phyloP scores from a whole-genome alignment of 2,329 filamentous ascomycete genomes.

The Trichophaea hybrida region DNA sequence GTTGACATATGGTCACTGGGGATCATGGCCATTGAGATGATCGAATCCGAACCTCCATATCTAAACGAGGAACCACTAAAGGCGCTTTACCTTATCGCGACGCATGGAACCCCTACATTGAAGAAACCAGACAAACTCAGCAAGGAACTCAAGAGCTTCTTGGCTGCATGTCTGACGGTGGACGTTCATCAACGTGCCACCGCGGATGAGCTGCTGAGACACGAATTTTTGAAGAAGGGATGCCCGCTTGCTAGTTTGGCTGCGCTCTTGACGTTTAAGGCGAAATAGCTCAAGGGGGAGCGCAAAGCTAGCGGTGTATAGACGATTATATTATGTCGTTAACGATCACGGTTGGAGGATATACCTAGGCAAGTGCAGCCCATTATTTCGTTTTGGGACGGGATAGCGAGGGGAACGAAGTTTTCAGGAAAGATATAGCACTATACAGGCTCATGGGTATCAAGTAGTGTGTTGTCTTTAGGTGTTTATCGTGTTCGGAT shows the following conservation, averaged over 20 bases:
- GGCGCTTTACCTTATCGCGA: conserved; percentile 92
- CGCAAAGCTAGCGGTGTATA: no score
- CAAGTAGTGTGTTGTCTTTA: not conserved
- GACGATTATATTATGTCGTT: no score
- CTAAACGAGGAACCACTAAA: conserved; percentile 96
- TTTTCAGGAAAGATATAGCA: no score
- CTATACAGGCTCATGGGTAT: not conserved
- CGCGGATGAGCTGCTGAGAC: conserved; percentile 71
- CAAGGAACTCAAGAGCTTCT: conserved; percentile 94
- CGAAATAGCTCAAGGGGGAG: not conserved
- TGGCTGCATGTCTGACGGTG: conserved; percentile 90
- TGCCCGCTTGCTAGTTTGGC: conserved; percentile 71
- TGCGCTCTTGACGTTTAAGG: conserved; percentile 78
- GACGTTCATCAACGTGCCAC: conserved; percentile 91
- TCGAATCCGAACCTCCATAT: conserved; percentile 94
- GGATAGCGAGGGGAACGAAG: no score
- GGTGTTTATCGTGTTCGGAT: not conserved
- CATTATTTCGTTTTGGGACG: no score
- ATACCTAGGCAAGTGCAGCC: no score
- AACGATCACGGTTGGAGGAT: no score
- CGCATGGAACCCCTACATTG: conserved; percentile 86
- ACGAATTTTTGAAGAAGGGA: conserved; percentile 89
- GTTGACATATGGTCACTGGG: conserved; percentile 98
- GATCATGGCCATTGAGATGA: conserved; percentile 99
- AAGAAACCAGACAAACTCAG: conserved; percentile 98